Base-by-base conservation (phyloP, 352 stramenopile genomes). In the Globisporangium alternatum region DNA sequence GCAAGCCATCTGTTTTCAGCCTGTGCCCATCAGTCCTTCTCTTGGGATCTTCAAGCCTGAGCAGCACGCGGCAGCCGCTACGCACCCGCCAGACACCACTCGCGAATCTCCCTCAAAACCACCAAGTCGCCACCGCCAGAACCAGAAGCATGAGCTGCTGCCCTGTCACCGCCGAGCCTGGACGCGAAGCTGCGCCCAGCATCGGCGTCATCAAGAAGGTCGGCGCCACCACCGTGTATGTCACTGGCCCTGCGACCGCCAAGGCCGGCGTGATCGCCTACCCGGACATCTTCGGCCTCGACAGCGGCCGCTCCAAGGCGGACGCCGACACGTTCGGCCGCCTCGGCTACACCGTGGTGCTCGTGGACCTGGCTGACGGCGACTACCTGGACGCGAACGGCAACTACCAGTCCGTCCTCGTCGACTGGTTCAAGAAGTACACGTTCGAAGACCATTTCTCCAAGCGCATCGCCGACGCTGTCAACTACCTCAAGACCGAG, bases 281-380 rank as follows among this genome's bases (percentile, higher is more conserved):
- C 65, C 86, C 86, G 10, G 86, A 95, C 65, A 85, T 93, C 62
- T 92, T 82, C 67, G 86, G 86, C 21, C 69, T 90, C 19, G 82
- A 93, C 76, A 93, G 83, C 62, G 83, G 86, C 52, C 86, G 86
- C 72, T 87, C 77, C 65, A 92, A 93, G 77, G 81, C 74, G 9
- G 83, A 95, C 51, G 83, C 81, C 25, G 81, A 91, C 70, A 77
- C 65, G 51, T 65, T 95, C 51, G 85, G 86, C 65, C 84, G 89
- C 62, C 72, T 91, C 39, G 84, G 82, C 56, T 95, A 93, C 72
- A 64, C 79, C 17, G 86, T 93, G 10, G 83, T 89, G 58, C 69
- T 91, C 31, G 70, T 95, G 9, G 86, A 95, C 61, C 61, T 91
- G 10, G 55, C 66, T 21, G 74, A 86, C 22, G 81, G 84, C 41